Conservation (phyloP, 495 filamentous ascomycete species). For the Daldinia vernicosa region DNA sequence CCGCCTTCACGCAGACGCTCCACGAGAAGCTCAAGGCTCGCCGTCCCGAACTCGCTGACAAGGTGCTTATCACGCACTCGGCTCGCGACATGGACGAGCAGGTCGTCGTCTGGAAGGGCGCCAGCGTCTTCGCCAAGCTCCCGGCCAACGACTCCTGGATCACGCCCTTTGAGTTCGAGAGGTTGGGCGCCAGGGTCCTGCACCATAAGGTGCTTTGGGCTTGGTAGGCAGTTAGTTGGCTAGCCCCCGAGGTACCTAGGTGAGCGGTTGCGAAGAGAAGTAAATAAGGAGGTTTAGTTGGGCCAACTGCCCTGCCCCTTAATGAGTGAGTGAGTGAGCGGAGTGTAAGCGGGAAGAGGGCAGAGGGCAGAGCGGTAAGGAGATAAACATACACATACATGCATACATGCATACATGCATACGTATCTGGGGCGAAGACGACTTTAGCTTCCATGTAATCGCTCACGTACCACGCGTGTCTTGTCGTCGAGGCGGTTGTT, state of each 20-base stretch:
- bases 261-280: no score
- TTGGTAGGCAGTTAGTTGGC: slow-evolving; percentile 43
- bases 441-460: no score
- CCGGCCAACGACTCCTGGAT: slow-evolving; percentile 95
- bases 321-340: no score
- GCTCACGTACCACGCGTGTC: no score
- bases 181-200: slow-evolving; percentile 79
- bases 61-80: slow-evolving; percentile 87
- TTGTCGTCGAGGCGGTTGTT: background rate
- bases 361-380: no score
- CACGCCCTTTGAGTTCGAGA: slow-evolving; percentile 84
- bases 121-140: slow-evolving; percentile 95
- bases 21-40: slow-evolving; percentile 79
- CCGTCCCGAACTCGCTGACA: slow-evolving; percentile 75
- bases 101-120: slow-evolving; percentile 97
- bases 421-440: no score
- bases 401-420: no score
- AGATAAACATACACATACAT: no score
- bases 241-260: no score
- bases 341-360: no score
- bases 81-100: slow-evolving; percentile 94
- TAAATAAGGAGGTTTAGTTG: no score
- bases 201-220: slow-evolving; percentile 90
- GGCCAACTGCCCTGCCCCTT: no score
- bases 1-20: slow-evolving; percentile 76